A percentile compares a stretch with the other conserved stretches of the same genome.
These are phyloP conservation scores for Lotmaria passim DNA, from an alignment of 208 protist genomes.

Conservation along the genomic window DNA sequence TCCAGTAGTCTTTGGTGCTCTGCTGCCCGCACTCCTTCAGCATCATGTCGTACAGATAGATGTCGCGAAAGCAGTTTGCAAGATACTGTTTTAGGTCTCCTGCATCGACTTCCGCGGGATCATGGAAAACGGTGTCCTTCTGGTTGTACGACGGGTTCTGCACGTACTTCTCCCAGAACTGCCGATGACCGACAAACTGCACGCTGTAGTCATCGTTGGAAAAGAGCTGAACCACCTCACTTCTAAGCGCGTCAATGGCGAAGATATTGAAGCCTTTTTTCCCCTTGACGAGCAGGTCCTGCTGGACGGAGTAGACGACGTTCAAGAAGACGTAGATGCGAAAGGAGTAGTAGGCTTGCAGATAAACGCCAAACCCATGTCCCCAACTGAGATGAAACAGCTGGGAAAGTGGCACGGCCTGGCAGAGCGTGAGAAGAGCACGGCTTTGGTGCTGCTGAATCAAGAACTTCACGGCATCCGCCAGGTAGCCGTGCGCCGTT, in stretches of 20 bases:
- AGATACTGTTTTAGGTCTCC: constrained; percentile 14
- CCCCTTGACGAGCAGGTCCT: background rate
- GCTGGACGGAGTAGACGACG: constrained; percentile 9
- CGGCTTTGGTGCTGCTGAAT: constrained; percentile 14
- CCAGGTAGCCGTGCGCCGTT: constrained; percentile 1
- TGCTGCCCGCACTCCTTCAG: background rate
- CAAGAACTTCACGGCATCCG: constrained; percentile 20
- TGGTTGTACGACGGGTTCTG: background rate
- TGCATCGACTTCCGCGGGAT: constrained; percentile 3
- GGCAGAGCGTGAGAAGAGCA: constrained; percentile 6
- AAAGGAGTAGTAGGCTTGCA: constrained; percentile 4
- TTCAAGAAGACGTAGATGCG: constrained; percentile 14
- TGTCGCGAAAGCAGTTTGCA: constrained; percentile 12
- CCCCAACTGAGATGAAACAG: constrained; percentile 15
- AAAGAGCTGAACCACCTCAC: background rate
- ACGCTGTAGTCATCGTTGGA: background rate
- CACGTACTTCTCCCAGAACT: constrained; percentile 20
- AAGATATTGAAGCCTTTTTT: background rate
- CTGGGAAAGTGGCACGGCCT: background rate
- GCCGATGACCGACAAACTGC: background rate
- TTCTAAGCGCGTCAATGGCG: background rate
- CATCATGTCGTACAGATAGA: constrained; percentile 21
- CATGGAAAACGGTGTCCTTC: background rate
- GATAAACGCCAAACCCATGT: constrained; percentile 14
- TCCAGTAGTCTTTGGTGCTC: constrained; percentile 8